A percentile compares a stretch with the other conserved stretches of the same genome.
phyloP scores from a whole-genome alignment of 2,329 filamentous ascomycete species.

The Colletotrichum tropicicola region DNA sequence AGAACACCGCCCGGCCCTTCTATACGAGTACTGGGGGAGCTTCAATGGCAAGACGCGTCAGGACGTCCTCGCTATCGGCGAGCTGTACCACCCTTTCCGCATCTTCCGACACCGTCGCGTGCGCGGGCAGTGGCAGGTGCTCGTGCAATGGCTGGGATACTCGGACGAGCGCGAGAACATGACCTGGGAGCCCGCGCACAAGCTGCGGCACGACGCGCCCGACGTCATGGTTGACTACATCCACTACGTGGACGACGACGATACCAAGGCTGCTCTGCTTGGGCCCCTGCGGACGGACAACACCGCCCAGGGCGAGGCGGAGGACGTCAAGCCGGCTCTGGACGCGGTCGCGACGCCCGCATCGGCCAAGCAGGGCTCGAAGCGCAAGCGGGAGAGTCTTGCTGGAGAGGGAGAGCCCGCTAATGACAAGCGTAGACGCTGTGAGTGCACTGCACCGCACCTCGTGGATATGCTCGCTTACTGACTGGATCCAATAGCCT shows the following conservation, averaged over 20 bases:
- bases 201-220: conserved; percentile 18
- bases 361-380: background rate
- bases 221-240: conserved; percentile 18
- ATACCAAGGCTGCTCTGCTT: conserved; percentile 10
- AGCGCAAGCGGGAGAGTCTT: conserved; percentile 23
- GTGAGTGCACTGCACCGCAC: background rate
- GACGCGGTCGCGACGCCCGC: background rate
- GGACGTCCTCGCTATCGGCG: conserved; percentile 19
- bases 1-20: conserved; percentile 13
- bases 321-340: background rate
- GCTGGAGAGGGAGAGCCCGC: background rate
- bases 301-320: background rate
- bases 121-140: conserved; percentile 26
- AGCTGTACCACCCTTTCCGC: conserved; percentile 24
- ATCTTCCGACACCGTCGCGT: conserved; percentile 18
- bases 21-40: conserved; percentile 17
- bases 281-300: background rate
- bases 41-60: conserved; percentile 21
- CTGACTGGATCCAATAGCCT: background rate
- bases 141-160: conserved; percentile 25
- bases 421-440: conserved; percentile 17
- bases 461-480: background rate
- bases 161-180: conserved; percentile 15
- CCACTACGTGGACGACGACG: conserved; percentile 7
- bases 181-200: conserved; percentile 21